Base-by-base conservation (phyloP, 179 eudicot genomes). In the Corrigiola litoralis region DNA sequence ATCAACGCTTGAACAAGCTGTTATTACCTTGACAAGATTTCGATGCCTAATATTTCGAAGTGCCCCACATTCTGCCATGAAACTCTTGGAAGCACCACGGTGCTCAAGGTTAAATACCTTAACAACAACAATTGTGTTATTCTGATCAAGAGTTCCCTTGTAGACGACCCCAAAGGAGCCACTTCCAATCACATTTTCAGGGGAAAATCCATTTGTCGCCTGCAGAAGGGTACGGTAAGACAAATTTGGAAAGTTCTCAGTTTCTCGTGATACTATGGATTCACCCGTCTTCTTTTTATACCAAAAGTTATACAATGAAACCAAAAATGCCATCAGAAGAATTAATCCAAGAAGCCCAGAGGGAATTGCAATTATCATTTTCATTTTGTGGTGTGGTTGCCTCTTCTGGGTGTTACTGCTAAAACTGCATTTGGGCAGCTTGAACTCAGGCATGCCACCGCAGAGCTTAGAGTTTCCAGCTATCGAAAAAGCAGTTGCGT, bases 141-240 rank as follows among this genome's bases (percentile, higher is more conserved):
- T 47, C 7, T 17, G 42, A 58, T 58, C 32, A 20, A 58, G 29
- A 4, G 16, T 21, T 40, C 47, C 63, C 20, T 37, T 58, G 20
- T 58, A 58, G 12, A 58, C 63, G 20, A 13, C 29, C 33, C 63
- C 63, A 21, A 37, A 27, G 45, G 12, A 1, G 9, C 73, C 60
- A 21, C 18, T 20, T 2, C 73, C 73, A 28, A 70, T 20, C 4
- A 68, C 18, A 25, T 36, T 50, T 14, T 14, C 32, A 21, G 44
- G 2, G 4, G 66, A 58, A 56, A 70, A 70, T 11, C 57, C 63
- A 63, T 70, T 45, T 14, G 74, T 70, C 10, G 74, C 68, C n/a
- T 14, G 21, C 8, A 37, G 28, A 5, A 61, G 28, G 4, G 6
- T 56, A 41, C 27, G 50, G 65, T 61, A 51, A 5, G 56, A 51